Base-by-base conservation (phyloP, 73 alveolate species). In the Paramecium sexaurelia region DNA sequence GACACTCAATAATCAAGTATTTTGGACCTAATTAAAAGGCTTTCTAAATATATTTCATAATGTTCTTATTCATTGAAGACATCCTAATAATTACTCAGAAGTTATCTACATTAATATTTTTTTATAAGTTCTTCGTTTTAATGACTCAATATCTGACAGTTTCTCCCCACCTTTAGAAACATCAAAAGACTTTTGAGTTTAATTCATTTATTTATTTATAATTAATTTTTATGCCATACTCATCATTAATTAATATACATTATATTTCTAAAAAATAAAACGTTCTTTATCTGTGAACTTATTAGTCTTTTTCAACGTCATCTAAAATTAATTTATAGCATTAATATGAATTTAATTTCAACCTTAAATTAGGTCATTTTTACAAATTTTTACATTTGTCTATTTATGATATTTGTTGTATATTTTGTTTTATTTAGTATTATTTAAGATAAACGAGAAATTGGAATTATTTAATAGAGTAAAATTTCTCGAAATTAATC, bases 1-100 rank as follows among this genome's bases (percentile, higher is more conserved):
- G 55, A 27, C 55, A 39, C 71, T 88, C 91, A n/a, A 82, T 47
- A 7, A 56, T 29, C 29, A 88, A 32, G 71, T 88, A 68, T 69
- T 88, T 88, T 13, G 87, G 94, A 29, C 94, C 94, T 8, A 75
- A 56, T 69, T 88, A 29, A 20, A 68, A 47, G 9, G 73, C 61
- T 88, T 88, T 88, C 29, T 43, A 6, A 20, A 88, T 26, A 15
- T 41, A 41, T 41, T 88, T 88, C 94, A 88, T 88, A 0, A 82
- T 88, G 36, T 88, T 87, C 33, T 88, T 88, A 24, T 88, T 87
- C 94, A 88, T 88, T 20, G 94, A 88, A 26, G 91, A 68, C 94
- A 88, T 88, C 32, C 93, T 86, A 86, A 86, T 26, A 36, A 11
- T 71, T 5, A 1, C n/a, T 37, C 15, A 20, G 10, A 35, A 10